phyloP scores from a whole-genome alignment of 164 flowering plant species.

The Chloranthus sessilifolius region DNA sequence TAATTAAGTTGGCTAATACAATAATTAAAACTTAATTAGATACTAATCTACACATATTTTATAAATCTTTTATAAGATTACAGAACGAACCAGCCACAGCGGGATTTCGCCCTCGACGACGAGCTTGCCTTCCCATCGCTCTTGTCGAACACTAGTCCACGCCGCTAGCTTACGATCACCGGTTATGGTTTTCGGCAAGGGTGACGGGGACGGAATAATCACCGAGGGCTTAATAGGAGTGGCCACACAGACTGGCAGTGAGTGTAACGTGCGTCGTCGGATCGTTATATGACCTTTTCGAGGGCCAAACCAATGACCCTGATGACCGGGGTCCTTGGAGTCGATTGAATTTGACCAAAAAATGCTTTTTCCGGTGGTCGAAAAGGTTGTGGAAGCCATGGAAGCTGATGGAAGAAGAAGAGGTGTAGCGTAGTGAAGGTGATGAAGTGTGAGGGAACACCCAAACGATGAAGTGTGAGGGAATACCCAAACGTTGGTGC shows the following conservation, averaged over 20 bases:
- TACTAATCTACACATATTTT: too few species aligned
- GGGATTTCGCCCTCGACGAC: constrained; percentile 77
- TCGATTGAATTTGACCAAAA: constrained; percentile 8
- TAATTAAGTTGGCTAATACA: too few species aligned
- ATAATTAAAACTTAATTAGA: too few species aligned
- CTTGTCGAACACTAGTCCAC: constrained; percentile 78
- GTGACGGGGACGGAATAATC: constrained; percentile 14
- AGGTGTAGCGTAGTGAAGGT: too few species aligned
- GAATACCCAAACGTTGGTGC: too few species aligned
- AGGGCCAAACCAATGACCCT: constrained; percentile 1
- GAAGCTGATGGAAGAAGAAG: constrained; percentile 1
- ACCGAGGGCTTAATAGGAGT: constrained; percentile 21
- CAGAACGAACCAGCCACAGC: constrained; percentile 73
- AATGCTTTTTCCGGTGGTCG: constrained; percentile 10
- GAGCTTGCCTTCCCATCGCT: constrained; percentile 90
- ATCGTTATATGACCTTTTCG: neutral
- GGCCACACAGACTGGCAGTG: constrained; percentile 33
- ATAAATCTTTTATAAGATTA: too few species aligned
- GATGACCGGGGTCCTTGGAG: neutral
- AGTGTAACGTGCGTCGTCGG: constrained; percentile 5
- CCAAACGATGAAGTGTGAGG: too few species aligned
- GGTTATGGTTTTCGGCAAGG: neutral
- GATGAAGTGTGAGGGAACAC: too few species aligned
- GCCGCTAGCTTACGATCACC: constrained; percentile 42
- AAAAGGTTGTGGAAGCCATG: constrained; percentile 50